Conservation (phyloP, 164 flowering plant genomes). For the Magnolia sinica region DNA sequence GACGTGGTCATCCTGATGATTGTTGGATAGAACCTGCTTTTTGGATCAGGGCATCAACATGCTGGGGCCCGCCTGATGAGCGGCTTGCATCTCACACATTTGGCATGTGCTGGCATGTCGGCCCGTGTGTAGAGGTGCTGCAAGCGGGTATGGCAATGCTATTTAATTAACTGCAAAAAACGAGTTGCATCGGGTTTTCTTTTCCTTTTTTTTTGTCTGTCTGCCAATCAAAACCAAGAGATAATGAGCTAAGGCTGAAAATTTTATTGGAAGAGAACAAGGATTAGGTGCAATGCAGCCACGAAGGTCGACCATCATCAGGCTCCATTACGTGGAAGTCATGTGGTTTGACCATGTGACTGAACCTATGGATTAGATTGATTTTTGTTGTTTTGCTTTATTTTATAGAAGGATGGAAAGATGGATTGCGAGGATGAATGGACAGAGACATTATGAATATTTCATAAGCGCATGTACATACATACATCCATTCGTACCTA, state of each 20-base stretch:
- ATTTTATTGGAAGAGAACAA: background rate
- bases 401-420: background rate
- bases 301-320: background rate
- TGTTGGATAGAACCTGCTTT: background rate
- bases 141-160: background rate
- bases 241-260: background rate
- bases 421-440: background rate
- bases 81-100: background rate
- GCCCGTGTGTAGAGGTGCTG: background rate
- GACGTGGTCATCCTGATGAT: too few relatives aligned
- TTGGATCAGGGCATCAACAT: too few relatives aligned
- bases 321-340: background rate
- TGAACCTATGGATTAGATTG: background rate
- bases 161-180: background rate
- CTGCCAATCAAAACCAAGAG: background rate
- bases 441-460: background rate
- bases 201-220: too few relatives aligned
- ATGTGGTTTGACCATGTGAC: background rate
- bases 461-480: background rate
- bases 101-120: background rate
- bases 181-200: background rate
- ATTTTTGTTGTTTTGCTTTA: background rate
- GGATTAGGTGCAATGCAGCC: slow-evolving; percentile 5
- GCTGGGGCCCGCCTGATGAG: too few relatives aligned
- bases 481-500: background rate